Evolutionary conservation across 176 grass and related monocot genomes (phyloP).

Genomic region (Paspalum vaginatum): DNA sequence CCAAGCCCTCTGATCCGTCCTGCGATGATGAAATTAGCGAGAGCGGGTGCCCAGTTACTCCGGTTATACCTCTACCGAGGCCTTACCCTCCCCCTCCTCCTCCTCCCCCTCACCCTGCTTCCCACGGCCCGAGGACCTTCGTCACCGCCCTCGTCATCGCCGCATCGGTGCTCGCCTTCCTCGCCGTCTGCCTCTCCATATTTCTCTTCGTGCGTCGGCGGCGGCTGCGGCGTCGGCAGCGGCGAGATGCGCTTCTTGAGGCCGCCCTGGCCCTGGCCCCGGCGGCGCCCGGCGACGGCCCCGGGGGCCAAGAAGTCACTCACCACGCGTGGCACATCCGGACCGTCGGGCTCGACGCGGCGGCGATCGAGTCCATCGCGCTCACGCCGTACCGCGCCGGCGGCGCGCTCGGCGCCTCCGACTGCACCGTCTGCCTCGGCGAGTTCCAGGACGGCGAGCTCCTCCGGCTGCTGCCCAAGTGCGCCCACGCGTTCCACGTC

Average conservation of each 20-base stretch:
- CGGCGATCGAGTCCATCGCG: slow-evolving; percentile 60
- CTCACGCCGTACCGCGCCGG: slow-evolving; percentile 49
- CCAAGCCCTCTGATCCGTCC: fast-evolving
- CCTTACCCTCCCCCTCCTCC: not conserved
- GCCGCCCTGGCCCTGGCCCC: not conserved
- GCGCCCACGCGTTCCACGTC: slow-evolving; percentile 86
- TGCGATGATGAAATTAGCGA: not conserved
- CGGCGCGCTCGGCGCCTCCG: slow-evolving; percentile 44
- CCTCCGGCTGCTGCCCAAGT: slow-evolving; percentile 86
- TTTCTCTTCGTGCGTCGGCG: slow-evolving; percentile 30
- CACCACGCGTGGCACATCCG: slow-evolving; percentile 94
- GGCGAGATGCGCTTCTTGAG: slow-evolving; percentile 23
- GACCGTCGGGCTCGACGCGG: slow-evolving; percentile 82
- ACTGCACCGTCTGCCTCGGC: slow-evolving; percentile 82
- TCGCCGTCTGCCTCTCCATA: not conserved
- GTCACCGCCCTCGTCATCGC: slow-evolving; percentile 10
- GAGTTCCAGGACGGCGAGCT: slow-evolving; percentile 87
- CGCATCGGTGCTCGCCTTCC: slow-evolving; percentile 12
- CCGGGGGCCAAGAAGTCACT: not conserved
- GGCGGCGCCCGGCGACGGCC: not conserved
- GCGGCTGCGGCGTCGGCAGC: slow-evolving; percentile 22
- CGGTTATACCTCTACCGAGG: not conserved
- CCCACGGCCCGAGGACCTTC: not conserved
- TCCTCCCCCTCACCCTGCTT: not conserved
- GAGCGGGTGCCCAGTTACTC: too few relatives aligned